A percentile compares a stretch with the other conserved stretches of the same genome.
Conservation (phyloP, 768 basidiomycete genomes). For the Vararia minispora region DNA sequence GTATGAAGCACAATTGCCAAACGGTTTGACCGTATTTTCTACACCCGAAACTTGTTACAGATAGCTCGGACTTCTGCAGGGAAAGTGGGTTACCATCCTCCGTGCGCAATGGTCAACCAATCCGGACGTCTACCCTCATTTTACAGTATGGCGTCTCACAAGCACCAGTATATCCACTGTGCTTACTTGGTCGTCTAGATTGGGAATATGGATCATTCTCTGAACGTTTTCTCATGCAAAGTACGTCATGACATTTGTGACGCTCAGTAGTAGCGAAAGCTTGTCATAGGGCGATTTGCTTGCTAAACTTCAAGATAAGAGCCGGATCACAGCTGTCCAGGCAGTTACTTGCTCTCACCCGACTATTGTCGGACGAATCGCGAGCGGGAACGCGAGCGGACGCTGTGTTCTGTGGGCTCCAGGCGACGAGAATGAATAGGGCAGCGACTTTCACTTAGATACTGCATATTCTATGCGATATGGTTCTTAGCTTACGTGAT, state of each 20-base stretch:
- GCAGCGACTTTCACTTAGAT: not conserved
- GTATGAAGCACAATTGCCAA: conserved; percentile 66
- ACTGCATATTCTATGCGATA: conserved; percentile 1
- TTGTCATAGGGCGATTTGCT: conserved; percentile 55
- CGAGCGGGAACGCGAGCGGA: conserved; percentile 69
- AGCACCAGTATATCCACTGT: not conserved
- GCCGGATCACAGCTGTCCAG: conserved; percentile 70
- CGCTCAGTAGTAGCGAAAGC: not conserved
- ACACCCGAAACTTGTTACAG: conserved; percentile 1
- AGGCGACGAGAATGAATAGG: conserved; percentile 9
- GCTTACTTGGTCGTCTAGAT: conserved; percentile 30
- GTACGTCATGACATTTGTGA: conserved; percentile 21
- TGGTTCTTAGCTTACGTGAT: too few species aligned
- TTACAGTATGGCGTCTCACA: conserved; percentile 44
- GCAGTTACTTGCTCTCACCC: conserved; percentile 90
- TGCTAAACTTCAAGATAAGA: conserved; percentile 45
- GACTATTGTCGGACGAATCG: conserved; percentile 58
- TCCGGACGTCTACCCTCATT: conserved; percentile 73
- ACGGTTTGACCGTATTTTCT: conserved; percentile 24
- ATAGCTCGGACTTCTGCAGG: conserved; percentile 28
- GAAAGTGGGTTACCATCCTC: conserved; percentile 71
- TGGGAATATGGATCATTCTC: conserved; percentile 67
- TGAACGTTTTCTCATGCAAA: conserved; percentile 67
- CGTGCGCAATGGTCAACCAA: conserved; percentile 73
- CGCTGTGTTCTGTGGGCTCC: conserved; percentile 75